A percentile compares a stretch with the other conserved stretches of the same genome.
Evolutionary conservation across 176 grass and related monocot genomes (phyloP).

Genomic region (Puccinellia tenuiflora): DNA sequence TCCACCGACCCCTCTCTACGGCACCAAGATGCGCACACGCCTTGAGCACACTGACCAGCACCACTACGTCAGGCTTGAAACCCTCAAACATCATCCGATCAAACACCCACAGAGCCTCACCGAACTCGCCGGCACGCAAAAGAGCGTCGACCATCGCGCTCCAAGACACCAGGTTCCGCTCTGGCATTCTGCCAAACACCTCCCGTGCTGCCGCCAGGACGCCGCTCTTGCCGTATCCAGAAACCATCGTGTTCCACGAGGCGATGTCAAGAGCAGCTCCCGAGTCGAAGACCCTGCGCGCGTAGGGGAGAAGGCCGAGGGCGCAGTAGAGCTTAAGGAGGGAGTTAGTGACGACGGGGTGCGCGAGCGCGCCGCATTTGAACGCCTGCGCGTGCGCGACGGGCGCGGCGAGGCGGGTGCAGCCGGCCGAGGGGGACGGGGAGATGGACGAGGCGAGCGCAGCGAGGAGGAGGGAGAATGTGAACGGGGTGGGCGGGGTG

Average conservation of each 20-base stretch:
- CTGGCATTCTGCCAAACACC: constrained; percentile 53
- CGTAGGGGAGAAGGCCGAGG: constrained; percentile 25
- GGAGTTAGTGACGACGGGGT: constrained; percentile 56
- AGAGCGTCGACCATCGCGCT: constrained; percentile 49
- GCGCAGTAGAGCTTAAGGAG: constrained; percentile 55
- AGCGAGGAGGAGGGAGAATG: constrained; percentile 50
- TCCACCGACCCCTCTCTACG: constrained; percentile 37
- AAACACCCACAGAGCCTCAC: constrained; percentile 36
- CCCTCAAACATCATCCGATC: constrained; percentile 35
- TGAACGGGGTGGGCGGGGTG: constrained; percentile 32
- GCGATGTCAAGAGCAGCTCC: constrained; percentile 20
- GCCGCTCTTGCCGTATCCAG: constrained; percentile 35
- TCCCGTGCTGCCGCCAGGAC: constrained; percentile 24
- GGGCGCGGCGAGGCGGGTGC: background rate
- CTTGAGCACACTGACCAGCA: constrained; percentile 54
- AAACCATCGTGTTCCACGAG: constrained; percentile 68
- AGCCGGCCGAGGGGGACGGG: background rate
- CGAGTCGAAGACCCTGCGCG: constrained; percentile 45
- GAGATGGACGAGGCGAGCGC: background rate
- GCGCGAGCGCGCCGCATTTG: constrained; percentile 45
- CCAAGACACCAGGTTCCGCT: constrained; percentile 48
- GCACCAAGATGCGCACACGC: constrained; percentile 42
- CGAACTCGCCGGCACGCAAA: constrained; percentile 25
- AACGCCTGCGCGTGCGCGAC: constrained; percentile 46
- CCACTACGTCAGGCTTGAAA: constrained; percentile 36